phyloP scores from a whole-genome alignment of 768 basidiomycete species.

The Lyophyllum semitale region DNA sequence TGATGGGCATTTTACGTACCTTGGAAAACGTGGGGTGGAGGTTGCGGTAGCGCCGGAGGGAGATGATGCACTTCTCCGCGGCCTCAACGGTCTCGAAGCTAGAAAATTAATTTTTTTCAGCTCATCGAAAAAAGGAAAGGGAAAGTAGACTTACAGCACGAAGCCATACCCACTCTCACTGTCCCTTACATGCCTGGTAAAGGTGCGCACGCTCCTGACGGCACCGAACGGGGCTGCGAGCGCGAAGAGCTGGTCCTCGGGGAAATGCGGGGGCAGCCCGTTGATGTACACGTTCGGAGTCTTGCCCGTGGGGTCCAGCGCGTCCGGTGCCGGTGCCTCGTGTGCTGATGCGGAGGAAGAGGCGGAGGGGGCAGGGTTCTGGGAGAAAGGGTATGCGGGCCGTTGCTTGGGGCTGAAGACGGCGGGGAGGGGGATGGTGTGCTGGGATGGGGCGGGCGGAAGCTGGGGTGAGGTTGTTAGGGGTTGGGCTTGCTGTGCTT shows the following conservation, averaged over 20 bases:
- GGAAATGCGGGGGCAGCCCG: conserved; percentile 80
- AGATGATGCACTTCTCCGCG: conserved; percentile 74
- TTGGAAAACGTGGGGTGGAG: conserved; percentile 88
- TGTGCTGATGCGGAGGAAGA: not conserved
- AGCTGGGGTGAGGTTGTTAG: conserved; percentile 13
- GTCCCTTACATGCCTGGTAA: conserved; percentile 81
- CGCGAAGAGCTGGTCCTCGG: conserved; percentile 76
- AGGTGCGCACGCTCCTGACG: conserved; percentile 79
- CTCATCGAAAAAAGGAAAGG: not conserved
- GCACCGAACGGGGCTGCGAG: conserved; percentile 73
- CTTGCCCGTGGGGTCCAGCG: conserved; percentile 26
- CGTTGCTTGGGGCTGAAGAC: conserved; percentile 15
- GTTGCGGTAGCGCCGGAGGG: conserved; percentile 71
- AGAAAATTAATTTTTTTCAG: not conserved
- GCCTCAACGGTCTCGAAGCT: conserved; percentile 71
- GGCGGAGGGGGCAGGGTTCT: not conserved
- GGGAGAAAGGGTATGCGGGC: not conserved
- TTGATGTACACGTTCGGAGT: conserved; percentile 90
- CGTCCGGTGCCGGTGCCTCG: not conserved
- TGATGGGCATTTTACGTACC: conserved; percentile 42
- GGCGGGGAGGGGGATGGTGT: conserved; percentile 34
- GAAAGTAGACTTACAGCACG: conserved; percentile 55
- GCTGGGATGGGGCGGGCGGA: conserved; percentile 31
- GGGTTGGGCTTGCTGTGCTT: not conserved
- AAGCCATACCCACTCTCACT: conserved; percentile 76